Evolutionary conservation across 2,329 filamentous ascomycete species (phyloP), one percentile per base, ranked within the genome.

Genomic region (Trichoderma oligosporum): DNA sequence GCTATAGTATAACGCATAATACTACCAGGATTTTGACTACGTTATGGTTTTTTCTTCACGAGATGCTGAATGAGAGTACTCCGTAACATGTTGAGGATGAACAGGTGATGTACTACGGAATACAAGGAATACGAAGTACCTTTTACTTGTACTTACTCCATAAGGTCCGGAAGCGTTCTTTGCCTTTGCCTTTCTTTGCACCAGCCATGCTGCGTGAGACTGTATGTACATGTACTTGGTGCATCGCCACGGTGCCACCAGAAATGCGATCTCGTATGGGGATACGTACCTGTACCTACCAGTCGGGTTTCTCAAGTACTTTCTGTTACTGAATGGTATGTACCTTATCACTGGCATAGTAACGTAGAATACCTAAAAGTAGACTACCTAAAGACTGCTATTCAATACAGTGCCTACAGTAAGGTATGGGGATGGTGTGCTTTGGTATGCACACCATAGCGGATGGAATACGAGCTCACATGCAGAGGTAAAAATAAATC

Each of bases 381-480:
- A 11, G 27, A 31, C 11, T 31, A 31, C 27, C n/a, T n/a, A 11
- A 31, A 31, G 27, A 6, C 6, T 31, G 11, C 27, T 11, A 31
- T 6, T 6, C 27, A 16, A 27, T 36, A 38, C 49, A 16, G 42
- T n/a, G n/a, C n/a, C n/a, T n/a, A 20, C 16, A 29, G 48, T 24
- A 16, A 29, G 48, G 35, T 16, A 44, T 14, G 36, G 24, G 29
- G n/a, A 14, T 18, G 12, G 29, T 29, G 11, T 39, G n/a, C n/a
- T n/a, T 27, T 55, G 52, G 52, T 39, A 54, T 55, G 52, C 52
- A 55, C 52, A 45, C 52, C 52, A 54, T 45, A 8, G 41, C 12
- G 11, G 20, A 11, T n/a, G 25, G 22, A 44, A 55, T 41, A 55
- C 51, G 51, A 55, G 51, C 39, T 45, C 51, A 45, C 31, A 44